Evolutionary conservation across 2,329 filamentous ascomycete species (phyloP).

Genomic region (Hyphodiscus sp.): DNA sequence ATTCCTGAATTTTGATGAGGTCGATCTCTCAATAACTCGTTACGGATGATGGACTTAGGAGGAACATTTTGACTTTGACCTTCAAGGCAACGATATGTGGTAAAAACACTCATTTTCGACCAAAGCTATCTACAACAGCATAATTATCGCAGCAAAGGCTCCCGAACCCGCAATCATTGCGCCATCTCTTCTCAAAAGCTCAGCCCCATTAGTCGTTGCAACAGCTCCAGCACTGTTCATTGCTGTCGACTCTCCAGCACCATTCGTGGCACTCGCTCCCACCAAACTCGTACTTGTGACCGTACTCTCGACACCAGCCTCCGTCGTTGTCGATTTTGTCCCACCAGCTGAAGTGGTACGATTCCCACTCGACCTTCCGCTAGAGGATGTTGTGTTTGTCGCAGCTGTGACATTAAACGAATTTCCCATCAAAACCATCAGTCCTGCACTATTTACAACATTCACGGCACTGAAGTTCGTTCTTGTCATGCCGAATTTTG

Average conservation of each 20-base stretch:
- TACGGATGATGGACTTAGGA: not conserved
- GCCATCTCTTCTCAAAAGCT: not conserved
- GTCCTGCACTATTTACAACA: not conserved
- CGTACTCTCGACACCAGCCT: not conserved
- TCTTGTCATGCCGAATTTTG: slow-evolving; percentile 1
- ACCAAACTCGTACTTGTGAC: not conserved
- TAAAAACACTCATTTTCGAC: not conserved
- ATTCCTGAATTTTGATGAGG: not conserved
- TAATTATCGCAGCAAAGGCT: not conserved
- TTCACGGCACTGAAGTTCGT: not conserved
- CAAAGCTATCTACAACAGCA: not conserved
- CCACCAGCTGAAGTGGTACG: not conserved
- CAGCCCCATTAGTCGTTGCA: not conserved
- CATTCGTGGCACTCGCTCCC: not conserved
- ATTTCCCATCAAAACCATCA: slow-evolving; percentile 10
- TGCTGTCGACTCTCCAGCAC: not conserved
- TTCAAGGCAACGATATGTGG: not conserved
- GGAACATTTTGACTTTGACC: not conserved
- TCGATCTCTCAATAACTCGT: not conserved
- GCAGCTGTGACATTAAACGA: slow-evolving; percentile 7
- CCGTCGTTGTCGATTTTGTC: not conserved
- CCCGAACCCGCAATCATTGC: not conserved
- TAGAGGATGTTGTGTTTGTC: not conserved
- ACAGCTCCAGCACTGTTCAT: not conserved
- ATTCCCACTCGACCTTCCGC: not conserved